Conservation (phyloP, 306 rosid species). For the Clitoria ternatea region DNA sequence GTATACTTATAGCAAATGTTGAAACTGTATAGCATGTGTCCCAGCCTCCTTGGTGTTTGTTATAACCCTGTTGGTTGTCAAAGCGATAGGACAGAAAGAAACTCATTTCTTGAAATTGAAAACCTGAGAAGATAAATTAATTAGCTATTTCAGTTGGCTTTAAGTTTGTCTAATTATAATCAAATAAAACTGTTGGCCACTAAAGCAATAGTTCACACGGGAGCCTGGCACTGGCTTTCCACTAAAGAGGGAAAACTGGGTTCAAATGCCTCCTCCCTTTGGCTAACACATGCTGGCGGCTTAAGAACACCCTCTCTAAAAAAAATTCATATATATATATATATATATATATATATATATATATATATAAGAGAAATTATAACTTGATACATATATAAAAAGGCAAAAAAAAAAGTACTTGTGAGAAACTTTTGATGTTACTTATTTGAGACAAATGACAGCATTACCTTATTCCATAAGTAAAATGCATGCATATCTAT, state of each 20-base stretch:
- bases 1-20: neutral
- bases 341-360: too few species aligned
- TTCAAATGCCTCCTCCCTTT: neutral
- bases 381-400: neutral
- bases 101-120: neutral
- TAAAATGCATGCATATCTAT: neutral
- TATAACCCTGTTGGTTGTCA: neutral
- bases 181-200: constrained; percentile 12
- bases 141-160: neutral
- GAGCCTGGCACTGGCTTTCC: neutral
- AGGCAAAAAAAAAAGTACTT: neutral
- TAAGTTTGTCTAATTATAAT: neutral
- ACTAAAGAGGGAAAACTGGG: neutral
- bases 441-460: neutral
- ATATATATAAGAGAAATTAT: neutral
- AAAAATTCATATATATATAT: too few species aligned
- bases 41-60: neutral
- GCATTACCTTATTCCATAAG: neutral
- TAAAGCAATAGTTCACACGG: neutral
- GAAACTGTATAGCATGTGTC: neutral
- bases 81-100: neutral
- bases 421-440: neutral
- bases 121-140: neutral
- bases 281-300: neutral
- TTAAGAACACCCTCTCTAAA: neutral